Evolutionary conservation across 169 alveolate species (phyloP), one percentile per base, ranked within the genome.

Genomic region (Besnoitia besnoiti): DNA sequence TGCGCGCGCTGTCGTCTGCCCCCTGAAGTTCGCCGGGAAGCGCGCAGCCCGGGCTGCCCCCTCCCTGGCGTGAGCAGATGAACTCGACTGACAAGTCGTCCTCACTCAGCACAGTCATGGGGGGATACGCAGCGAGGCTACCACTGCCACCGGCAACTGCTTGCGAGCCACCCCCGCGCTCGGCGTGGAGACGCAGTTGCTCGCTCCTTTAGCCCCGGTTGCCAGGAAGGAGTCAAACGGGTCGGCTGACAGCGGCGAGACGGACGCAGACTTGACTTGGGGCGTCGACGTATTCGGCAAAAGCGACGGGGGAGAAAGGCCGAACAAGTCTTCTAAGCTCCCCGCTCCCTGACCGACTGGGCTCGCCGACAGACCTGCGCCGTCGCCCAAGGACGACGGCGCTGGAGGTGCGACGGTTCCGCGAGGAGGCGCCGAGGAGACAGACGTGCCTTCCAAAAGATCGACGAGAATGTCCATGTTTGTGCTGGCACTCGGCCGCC

Each of bases 381-480:
- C 24, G 67, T 16, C 24, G 67, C 30, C 67, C 30, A 14, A 5
- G 5, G 30, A 21, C 12, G 67, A 19, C 27, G 67, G 12, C 4
- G 30, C 67, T 21, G 24, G 33, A 16, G 30, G n/a, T 1, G 67
- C 67, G 33, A 21, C 67, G 67, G 33, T n/a, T 55, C 67, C 67
- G n/a, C n/a, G n/a, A n/a, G n/a, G n/a, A 55, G 24, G 5, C 27
- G 89, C 37, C 30, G 62, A 1, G 42, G 91, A 85, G 16, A 85
- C 61, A 59, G 91, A 85, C 33, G 91, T 67, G 10, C 91, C 91
- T 27, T 62, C 82, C 8, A 85, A 44, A 12, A 85, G 59, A 59
- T 85, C 91, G n/a, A 82, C 91, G 19, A 85, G 91, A 10, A 85
- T 62, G 39, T 85, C 91, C 37, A 85, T 35, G 77, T 55, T 67